These are phyloP conservation scores for Hygrophila difformis DNA, from an alignment of 257 asterid species.

Conservation along the genomic window DNA sequence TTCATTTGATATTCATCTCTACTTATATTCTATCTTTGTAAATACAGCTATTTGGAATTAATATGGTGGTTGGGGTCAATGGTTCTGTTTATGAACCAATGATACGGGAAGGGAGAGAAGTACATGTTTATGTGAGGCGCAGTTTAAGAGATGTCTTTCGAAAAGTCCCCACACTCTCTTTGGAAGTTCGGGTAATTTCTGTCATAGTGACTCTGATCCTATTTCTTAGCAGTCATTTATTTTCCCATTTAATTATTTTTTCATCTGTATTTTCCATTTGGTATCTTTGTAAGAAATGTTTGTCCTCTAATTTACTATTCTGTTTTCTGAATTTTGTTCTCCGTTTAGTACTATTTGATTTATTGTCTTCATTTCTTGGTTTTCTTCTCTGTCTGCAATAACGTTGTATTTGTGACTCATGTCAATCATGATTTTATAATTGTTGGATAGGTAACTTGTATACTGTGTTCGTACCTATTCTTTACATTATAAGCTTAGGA, in stretches of 20 bases:
- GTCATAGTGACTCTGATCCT: conserved; percentile 13
- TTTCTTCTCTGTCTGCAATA: no score
- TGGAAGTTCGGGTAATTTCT: conserved; percentile 76
- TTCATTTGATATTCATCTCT: conserved; percentile 8
- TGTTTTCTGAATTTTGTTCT: conserved; percentile 7
- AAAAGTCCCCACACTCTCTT: conserved; percentile 78
- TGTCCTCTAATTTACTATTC: conserved; percentile 2
- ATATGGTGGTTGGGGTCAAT: conserved; percentile 85
- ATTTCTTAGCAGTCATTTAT: conserved; percentile 11
- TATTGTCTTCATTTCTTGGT: no score
- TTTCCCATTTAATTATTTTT: background rate
- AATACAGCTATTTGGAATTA: conserved; percentile 80
- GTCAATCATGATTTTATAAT: no score
- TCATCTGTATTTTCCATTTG: background rate
- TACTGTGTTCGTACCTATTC: no score
- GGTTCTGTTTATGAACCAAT: conserved; percentile 77
- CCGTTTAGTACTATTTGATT: no score
- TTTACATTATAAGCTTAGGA: no score
- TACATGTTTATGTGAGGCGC: conserved; percentile 80
- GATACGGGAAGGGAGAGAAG: conserved; percentile 91
- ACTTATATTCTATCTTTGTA: conserved; percentile 18
- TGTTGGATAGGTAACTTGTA: no score
- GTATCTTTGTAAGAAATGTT: background rate
- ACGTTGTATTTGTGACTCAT: no score
- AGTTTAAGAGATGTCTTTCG: conserved; percentile 92